Evolutionary conservation across 495 filamentous ascomycete genomes (phyloP).

Genomic region (Rostrohypoxylon terebratum): DNA sequence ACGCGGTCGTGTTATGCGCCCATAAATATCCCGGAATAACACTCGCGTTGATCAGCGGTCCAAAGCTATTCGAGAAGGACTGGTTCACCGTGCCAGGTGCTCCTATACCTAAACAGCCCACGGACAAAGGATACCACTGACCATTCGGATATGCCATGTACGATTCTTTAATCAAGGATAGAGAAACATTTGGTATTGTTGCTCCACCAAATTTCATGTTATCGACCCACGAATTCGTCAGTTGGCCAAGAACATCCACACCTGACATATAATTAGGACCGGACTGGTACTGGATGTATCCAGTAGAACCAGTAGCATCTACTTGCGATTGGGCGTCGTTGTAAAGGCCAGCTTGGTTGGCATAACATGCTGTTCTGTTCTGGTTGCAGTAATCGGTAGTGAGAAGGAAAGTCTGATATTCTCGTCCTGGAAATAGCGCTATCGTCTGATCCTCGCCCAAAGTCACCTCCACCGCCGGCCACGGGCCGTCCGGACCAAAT

Average conservation of each 20-base stretch:
- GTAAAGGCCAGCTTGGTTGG: conserved; percentile 45
- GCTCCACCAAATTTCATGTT: conserved; percentile 35
- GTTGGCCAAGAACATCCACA: conserved; percentile 32
- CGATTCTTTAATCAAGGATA: conserved; percentile 37
- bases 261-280: conserved; percentile 43
- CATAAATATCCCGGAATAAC: conserved; percentile 48
- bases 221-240: conserved; percentile 43
- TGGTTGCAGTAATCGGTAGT: conserved; percentile 48
- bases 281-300: conserved; percentile 34
- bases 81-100: conserved; percentile 50
- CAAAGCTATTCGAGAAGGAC: conserved; percentile 36
- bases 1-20: conserved; percentile 55
- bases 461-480: conserved; percentile 52
- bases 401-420: conserved; percentile 46
- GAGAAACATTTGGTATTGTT: conserved; percentile 41
- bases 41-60: conserved; percentile 51
- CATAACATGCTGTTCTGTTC: conserved; percentile 42
- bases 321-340: conserved; percentile 44
- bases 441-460: conserved; percentile 49
- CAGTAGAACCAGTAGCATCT: conserved; percentile 44
- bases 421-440: conserved; percentile 51
- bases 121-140: conserved; percentile 51
- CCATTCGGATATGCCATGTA: conserved; percentile 50
- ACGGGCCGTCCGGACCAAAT: conserved; percentile 55
- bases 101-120: conserved; percentile 53